Evolutionary conservation across 2,329 filamentous ascomycete genomes (phyloP).

Genomic region (Monilinia polystroma): DNA sequence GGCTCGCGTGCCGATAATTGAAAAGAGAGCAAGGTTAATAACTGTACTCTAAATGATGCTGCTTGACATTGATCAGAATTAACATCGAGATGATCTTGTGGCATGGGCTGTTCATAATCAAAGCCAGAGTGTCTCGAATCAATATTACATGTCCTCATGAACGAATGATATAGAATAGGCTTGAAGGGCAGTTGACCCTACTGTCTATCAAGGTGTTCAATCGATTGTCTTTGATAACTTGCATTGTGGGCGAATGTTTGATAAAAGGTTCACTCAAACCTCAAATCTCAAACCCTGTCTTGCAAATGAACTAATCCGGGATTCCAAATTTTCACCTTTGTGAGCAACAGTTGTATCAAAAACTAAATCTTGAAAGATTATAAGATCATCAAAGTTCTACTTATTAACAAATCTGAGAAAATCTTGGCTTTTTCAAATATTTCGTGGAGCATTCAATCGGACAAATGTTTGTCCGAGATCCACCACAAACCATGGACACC

Average conservation of each 20-base stretch:
- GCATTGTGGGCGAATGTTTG: neutral
- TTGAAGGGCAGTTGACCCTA: neutral
- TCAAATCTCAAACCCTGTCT: neutral
- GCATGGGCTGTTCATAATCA: neutral
- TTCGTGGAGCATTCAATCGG: neutral
- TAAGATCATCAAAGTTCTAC: neutral
- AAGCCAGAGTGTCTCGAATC: neutral
- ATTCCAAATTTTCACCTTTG: neutral
- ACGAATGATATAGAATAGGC: neutral
- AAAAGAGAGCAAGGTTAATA: no score
- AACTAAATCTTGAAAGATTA: neutral
- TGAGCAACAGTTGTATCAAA: neutral
- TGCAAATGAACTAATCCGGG: neutral
- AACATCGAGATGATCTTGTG: neutral
- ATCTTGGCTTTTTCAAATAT: no score
- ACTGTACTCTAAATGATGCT: neutral
- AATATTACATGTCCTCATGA: neutral
- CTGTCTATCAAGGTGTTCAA: neutral
- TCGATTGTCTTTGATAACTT: neutral
- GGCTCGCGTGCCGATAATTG: no score
- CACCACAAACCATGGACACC: slow-evolving; percentile 4
- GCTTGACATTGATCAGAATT: neutral
- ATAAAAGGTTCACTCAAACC: slow-evolving; percentile 2
- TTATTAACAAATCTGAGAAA: neutral
- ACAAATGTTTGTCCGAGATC: slow-evolving; percentile 7